Conservation (phyloP, 2,329 filamentous ascomycete species). For the Curvularia eragrostidis region DNA sequence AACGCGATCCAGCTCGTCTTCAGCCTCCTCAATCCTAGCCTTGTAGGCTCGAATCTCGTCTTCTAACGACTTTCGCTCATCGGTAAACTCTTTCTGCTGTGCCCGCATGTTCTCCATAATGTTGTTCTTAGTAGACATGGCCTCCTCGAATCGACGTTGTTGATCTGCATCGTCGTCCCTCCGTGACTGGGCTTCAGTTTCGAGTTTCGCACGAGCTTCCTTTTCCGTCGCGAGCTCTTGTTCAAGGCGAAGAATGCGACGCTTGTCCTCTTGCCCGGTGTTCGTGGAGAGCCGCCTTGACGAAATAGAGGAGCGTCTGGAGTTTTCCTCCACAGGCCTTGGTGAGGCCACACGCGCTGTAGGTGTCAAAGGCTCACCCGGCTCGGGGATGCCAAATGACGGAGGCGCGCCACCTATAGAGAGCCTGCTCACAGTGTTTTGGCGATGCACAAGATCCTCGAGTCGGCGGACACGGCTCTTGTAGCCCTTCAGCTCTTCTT, state of each 20-base stretch:
- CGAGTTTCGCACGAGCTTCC: conserved; percentile 69
- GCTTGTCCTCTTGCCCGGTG: conserved; percentile 66
- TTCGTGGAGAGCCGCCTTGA: conserved; percentile 68
- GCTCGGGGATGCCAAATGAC: conserved; percentile 42
- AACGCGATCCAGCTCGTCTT: conserved; percentile 89
- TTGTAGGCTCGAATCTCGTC: conserved; percentile 79
- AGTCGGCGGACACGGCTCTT: conserved; percentile 91
- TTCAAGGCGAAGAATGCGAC: conserved; percentile 73
- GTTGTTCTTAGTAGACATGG: conserved; percentile 90
- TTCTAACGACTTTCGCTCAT: conserved; percentile 83
- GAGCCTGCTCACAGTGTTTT: conserved; percentile 65
- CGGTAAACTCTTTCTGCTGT: conserved; percentile 84
- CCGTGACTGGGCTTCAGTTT: conserved; percentile 71
- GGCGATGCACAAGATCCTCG: conserved; percentile 89
- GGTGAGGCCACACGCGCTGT: conserved; percentile 46
- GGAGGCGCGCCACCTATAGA: conserved; percentile 58
- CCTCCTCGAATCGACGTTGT: conserved; percentile 78
- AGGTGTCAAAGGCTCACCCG: conserved; percentile 47
- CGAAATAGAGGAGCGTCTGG: conserved; percentile 66
- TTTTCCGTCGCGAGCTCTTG: conserved; percentile 77
- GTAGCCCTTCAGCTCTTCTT: conserved; percentile 76
- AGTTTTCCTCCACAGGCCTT: conserved; percentile 54
- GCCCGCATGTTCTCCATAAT: conserved; percentile 94
- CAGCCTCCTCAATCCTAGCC: conserved; percentile 81
- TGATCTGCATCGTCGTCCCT: conserved; percentile 64